Percentiles rank a stretch among this genome's conserved stretches.
These are phyloP conservation scores for Vanrija sp. DNA, from an alignment of 1,284 basidiomycete species.

Conservation along the genomic window DNA sequence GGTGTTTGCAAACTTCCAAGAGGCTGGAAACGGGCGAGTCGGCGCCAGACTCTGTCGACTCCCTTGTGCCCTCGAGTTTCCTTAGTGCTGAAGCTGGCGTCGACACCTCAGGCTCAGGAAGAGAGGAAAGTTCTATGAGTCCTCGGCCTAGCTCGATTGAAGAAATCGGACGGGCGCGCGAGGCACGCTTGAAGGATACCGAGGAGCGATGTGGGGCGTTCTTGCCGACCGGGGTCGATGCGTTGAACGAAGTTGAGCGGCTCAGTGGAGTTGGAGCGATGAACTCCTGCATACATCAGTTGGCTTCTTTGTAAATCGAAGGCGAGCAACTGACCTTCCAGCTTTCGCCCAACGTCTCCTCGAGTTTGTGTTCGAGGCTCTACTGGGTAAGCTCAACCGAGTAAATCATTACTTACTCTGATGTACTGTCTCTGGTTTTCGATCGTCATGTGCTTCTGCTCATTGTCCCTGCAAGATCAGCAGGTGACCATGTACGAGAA, in stretches of 20 bases:
- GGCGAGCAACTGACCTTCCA: constrained; percentile 37
- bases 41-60: background rate
- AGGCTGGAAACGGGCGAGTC: background rate
- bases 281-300: too few species aligned
- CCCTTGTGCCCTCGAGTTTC: constrained; percentile 5
- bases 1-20: background rate
- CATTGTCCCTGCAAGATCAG: constrained; percentile 29
- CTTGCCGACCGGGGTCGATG: constrained; percentile 30
- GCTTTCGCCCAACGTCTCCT: constrained; percentile 18
- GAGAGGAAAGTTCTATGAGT: too few species aligned
- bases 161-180: background rate
- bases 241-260: constrained; percentile 11
- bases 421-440: constrained; percentile 33
- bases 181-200: background rate
- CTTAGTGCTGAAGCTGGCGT: constrained; percentile 4
- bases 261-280: constrained; percentile 6
- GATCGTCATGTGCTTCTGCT: constrained; percentile 30
- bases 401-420: constrained; percentile 18
- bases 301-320: too few species aligned
- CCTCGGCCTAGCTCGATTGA: too few species aligned
- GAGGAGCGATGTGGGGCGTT: constrained; percentile 2
- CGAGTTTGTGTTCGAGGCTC: constrained; percentile 32
- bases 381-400: constrained; percentile 1
- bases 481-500: background rate
- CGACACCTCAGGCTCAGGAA: background rate